Base-by-base conservation (phyloP, 2,329 filamentous ascomycete genomes). In the Ophiostoma sp. region DNA sequence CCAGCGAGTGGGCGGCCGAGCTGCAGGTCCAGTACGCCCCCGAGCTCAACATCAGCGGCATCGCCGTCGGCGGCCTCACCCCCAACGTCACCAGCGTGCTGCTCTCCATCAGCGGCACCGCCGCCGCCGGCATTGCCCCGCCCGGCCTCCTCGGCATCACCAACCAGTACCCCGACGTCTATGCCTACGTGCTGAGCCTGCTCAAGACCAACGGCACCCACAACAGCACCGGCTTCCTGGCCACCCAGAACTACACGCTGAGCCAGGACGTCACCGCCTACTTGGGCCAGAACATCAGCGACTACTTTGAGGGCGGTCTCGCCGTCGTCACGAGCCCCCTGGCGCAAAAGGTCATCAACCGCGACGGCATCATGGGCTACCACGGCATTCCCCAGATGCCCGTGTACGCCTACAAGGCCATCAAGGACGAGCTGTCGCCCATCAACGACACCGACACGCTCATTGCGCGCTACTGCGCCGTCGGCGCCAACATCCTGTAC, bases 1-100 rank as follows among this genome's bases (percentile, higher is more conserved):
- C 83, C 1, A 80, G 77, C n/a, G 82, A 81, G 68, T 85, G 80
- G 80, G 83, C 83, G 1, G 79, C 81, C n/a, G 82, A 85, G 73
- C 73, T 85, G 67, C 80, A 83, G 70, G 76, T 77, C 1, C 76
- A 76, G 31, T 85, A 85, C 73, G 84, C 83, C 0, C 81, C 83
- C 1, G 82, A 85, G 70, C 74, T 85, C 54, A 75, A 76, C 35
- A 78, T 85, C 52, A 76, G 77, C 4, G 83, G 83, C 7, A 79
- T 78, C 3, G 83, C 81, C 0, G 71, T 85, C 0, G 83, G 83
- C 15, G 83, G 83, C 13, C 75, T 82, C 27, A 79, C 80, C 3
- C 79, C 82, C 1, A 81, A 83, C 67, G 76, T 81, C 15, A 77
- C 77, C 5, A 77, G 73, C 7, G 79, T 80, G 20, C 70, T 83